A percentile compares a stretch with the other conserved stretches of the same genome.
Conservation (phyloP, 345 rosid species). For the Triadica sebifera region DNA sequence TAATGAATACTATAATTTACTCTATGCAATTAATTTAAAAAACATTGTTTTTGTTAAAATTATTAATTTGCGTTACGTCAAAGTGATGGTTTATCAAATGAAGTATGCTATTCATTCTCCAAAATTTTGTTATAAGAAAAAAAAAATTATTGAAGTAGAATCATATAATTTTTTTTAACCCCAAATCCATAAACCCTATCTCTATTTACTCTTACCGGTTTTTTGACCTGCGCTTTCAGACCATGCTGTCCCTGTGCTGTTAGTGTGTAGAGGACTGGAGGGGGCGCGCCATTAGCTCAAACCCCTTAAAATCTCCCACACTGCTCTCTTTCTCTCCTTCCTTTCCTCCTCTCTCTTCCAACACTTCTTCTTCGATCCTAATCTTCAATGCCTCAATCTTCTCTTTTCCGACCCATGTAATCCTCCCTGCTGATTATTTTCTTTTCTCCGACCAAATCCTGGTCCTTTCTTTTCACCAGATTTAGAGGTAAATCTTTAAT, state of each 20-base stretch:
- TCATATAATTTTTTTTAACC: too few species aligned
- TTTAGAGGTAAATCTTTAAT: constrained; percentile 23
- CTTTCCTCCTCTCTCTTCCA: background rate
- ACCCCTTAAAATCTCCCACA: background rate
- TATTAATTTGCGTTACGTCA: too few species aligned
- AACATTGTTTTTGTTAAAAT: too few species aligned
- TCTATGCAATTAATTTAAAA: too few species aligned
- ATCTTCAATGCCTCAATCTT: background rate
- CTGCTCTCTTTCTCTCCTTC: background rate
- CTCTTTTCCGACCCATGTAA: constrained; percentile 1
- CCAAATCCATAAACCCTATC: background rate
- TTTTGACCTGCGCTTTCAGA: background rate
- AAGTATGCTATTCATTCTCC: too few species aligned
- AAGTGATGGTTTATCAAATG: too few species aligned
- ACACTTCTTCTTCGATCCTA: constrained; percentile 7
- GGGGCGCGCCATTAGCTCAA: background rate
- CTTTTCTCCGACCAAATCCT: background rate
- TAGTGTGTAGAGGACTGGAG: background rate
- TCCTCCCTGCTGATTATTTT: background rate
- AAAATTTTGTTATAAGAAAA: too few species aligned
- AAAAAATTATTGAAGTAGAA: too few species aligned
- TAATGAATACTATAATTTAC: too few species aligned
- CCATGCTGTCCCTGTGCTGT: background rate
- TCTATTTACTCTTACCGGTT: background rate
- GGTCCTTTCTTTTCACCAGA: constrained; percentile 17